phyloP scores from a whole-genome alignment of 352 stramenopile genomes.

The Phytophthora cactorum region DNA sequence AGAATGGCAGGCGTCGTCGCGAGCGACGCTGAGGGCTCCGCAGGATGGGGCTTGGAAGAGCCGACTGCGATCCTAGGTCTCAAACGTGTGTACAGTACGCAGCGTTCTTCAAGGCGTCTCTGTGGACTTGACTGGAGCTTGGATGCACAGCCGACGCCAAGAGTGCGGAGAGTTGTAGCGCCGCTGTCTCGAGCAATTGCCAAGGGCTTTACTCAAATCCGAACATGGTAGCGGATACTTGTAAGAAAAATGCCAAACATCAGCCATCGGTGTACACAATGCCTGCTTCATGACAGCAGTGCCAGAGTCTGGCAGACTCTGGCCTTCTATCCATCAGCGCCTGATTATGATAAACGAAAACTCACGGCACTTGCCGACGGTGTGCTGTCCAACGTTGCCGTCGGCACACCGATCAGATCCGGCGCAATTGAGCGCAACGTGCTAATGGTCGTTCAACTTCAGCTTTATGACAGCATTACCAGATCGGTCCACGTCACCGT shows the following conservation, averaged over 20 bases:
- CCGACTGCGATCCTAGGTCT: conserved; percentile 14
- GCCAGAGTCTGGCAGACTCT: neutral
- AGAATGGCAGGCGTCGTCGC: conserved; percentile 24
- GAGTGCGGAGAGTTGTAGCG: neutral
- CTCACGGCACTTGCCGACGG: neutral
- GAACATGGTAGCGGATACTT: conserved; percentile 16
- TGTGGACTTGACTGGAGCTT: neutral
- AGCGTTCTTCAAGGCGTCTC: neutral
- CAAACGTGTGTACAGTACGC: neutral
- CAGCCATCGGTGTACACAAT: conserved; percentile 24
- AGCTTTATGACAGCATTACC: conserved; percentile 37
- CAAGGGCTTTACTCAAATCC: neutral
- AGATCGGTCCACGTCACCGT: conserved; percentile 27
- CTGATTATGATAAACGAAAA: conserved; percentile 1
- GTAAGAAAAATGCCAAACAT: conserved; percentile 31
- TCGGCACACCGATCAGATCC: conserved; percentile 21
- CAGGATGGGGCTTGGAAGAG: conserved; percentile 15
- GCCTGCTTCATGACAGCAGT: conserved; percentile 9
- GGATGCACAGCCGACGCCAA: conserved; percentile 6
- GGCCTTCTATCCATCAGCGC: neutral
- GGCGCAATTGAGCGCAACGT: conserved; percentile 11
- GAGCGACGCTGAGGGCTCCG: conserved; percentile 10
- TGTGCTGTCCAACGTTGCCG: too few species aligned
- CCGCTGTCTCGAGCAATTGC: neutral
- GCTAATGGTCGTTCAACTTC: conserved; percentile 26